Percentiles rank a stretch among this genome's conserved stretches.
Conservation (phyloP, 2,329 filamentous ascomycete species). For the Aspergillus pseudoglaucus region DNA sequence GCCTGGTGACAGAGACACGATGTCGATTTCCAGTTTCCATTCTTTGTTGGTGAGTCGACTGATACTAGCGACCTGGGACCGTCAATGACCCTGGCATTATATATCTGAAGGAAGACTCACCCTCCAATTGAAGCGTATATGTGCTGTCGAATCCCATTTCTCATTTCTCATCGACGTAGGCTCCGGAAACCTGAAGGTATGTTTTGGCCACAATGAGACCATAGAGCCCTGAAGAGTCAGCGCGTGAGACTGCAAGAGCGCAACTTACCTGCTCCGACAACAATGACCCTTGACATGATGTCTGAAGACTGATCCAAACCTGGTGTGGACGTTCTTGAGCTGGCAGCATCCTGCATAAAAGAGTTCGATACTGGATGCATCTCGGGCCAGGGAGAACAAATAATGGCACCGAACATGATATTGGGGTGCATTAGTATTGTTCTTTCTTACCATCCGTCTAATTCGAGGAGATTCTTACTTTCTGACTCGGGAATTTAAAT, state of each 20-base stretch:
- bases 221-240: constrained; percentile 13
- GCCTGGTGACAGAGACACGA: too few species aligned
- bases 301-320: background rate
- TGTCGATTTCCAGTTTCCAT: too few species aligned
- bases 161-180: constrained; percentile 2
- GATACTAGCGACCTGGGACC: too few species aligned
- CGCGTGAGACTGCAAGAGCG: background rate
- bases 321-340: background rate
- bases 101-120: too few species aligned
- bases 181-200: constrained; percentile 18
- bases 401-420: background rate
- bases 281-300: background rate
- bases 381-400: background rate
- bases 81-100: too few species aligned
- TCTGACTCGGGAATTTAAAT: background rate
- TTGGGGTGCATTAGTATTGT: background rate
- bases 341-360: background rate
- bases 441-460: background rate
- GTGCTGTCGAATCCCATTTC: too few species aligned
- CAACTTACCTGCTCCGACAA: background rate
- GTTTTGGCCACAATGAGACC: constrained; percentile 25
- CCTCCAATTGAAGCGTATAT: too few species aligned
- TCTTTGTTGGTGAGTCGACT: too few species aligned
- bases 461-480: background rate
- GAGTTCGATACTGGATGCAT: background rate